phyloP scores from a whole-genome alignment of 2,329 filamentous ascomycete genomes.

The Lasiodiplodia hormozganensis region DNA sequence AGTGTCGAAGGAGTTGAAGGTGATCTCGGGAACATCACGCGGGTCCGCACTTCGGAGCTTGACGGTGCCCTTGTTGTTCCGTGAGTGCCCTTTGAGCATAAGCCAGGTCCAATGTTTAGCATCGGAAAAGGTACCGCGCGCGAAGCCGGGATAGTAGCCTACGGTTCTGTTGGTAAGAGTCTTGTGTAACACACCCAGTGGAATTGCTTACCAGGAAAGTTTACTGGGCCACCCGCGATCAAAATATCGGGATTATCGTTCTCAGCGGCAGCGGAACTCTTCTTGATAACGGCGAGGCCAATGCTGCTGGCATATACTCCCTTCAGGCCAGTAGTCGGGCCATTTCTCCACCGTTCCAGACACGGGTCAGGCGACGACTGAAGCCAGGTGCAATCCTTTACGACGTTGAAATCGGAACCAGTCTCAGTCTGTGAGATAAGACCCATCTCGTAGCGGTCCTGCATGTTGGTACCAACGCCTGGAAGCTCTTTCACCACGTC shows the following conservation, averaged over 20 bases:
- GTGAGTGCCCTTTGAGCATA: constrained; percentile 68
- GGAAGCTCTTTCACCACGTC: constrained; percentile 62
- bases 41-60: constrained; percentile 67
- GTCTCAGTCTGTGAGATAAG: constrained; percentile 26
- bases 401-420: constrained; percentile 30
- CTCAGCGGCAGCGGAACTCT: constrained; percentile 48
- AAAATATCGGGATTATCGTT: constrained; percentile 53
- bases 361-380: constrained; percentile 50
- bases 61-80: constrained; percentile 68
- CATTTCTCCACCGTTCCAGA: constrained; percentile 48
- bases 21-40: constrained; percentile 67
- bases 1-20: constrained; percentile 49
- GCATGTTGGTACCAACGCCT: constrained; percentile 69
- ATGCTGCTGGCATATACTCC: constrained; percentile 59
- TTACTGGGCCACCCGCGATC: constrained; percentile 61
- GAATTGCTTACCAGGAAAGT: constrained; percentile 52
- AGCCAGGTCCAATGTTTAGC: constrained; percentile 56
- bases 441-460: constrained; percentile 64
- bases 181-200: too few species aligned
- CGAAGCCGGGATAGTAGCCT: constrained; percentile 61
- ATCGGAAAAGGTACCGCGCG: constrained; percentile 52
- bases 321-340: constrained; percentile 37
- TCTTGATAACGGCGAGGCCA: constrained; percentile 54
- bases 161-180: too few species aligned
- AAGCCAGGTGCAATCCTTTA: constrained; percentile 43